phyloP scores from a whole-genome alignment of 768 basidiomycete genomes.

The Dendrothele bispora region DNA sequence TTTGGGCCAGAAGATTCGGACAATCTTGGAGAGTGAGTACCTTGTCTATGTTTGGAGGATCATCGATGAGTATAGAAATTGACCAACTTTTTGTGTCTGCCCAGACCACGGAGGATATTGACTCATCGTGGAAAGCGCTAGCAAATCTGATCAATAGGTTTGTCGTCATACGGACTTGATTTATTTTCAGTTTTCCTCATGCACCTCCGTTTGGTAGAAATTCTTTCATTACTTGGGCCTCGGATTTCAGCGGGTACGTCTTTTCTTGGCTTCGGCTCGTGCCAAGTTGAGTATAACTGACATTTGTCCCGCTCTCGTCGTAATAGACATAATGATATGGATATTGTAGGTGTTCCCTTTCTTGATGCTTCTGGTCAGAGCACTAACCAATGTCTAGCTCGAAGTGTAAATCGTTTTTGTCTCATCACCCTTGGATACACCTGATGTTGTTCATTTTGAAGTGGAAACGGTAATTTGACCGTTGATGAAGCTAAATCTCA shows the following conservation, averaged over 20 bases:
- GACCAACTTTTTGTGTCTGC: conserved; percentile 1
- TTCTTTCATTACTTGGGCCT: conserved; percentile 61
- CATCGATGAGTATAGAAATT: neutral
- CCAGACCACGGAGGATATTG: conserved; percentile 54
- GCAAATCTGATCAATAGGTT: conserved; percentile 56
- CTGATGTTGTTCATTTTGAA: conserved; percentile 19
- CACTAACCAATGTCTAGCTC: conserved; percentile 33
- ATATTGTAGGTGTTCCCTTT: conserved; percentile 45
- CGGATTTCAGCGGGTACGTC: conserved; percentile 72
- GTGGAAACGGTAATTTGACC: conserved; percentile 62
- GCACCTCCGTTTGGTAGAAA: conserved; percentile 39
- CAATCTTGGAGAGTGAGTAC: conserved; percentile 64
- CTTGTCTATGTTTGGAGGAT: neutral
- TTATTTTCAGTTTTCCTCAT: neutral
- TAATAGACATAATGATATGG: conserved; percentile 67
- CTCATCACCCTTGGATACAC: neutral
- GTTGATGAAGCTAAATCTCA: conserved; percentile 68
- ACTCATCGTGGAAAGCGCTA: conserved; percentile 48
- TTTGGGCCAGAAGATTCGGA: conserved; percentile 59
- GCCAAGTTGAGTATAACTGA: no score
- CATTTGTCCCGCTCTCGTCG: no score
- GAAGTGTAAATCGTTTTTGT: conserved; percentile 48
- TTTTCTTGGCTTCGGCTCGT: no score
- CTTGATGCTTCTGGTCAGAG: neutral
- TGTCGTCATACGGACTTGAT: conserved; percentile 4